phyloP scores from a whole-genome alignment of 208 protist genomes.

The Trypanosoma platydactyli region DNA sequence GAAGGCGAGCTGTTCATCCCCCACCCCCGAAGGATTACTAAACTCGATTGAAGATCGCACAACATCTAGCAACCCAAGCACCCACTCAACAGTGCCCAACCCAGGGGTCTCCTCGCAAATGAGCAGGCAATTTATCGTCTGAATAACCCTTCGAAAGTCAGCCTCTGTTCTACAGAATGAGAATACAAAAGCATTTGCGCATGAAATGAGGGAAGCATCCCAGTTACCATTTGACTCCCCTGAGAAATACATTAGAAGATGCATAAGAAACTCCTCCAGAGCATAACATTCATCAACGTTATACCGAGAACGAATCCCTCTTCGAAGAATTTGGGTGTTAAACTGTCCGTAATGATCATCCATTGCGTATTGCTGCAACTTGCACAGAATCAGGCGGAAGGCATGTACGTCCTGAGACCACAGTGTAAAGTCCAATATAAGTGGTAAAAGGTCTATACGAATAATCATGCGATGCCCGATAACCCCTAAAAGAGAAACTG shows the following conservation, averaged over 20 bases:
- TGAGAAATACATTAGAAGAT: slow-evolving; percentile 34
- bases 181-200: slow-evolving; percentile 10
- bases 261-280: slow-evolving; percentile 33
- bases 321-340: slow-evolving; percentile 28
- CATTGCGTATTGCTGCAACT: slow-evolving; percentile 18
- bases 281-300: slow-evolving; percentile 13
- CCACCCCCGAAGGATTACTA: neutral
- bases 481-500: slow-evolving; percentile 20
- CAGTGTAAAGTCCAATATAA: slow-evolving; percentile 38
- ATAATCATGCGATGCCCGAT: slow-evolving; percentile 22
- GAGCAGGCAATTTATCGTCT: slow-evolving; percentile 17
- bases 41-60: slow-evolving; percentile 9
- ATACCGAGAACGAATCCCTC: slow-evolving; percentile 5
- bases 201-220: slow-evolving; percentile 28
- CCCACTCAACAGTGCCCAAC: slow-evolving; percentile 21
- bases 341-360: slow-evolving; percentile 28
- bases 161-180: slow-evolving; percentile 18
- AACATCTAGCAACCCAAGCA: slow-evolving; percentile 19
- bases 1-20: slow-evolving; percentile 17
- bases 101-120: slow-evolving; percentile 2
- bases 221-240: slow-evolving; percentile 21
- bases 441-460: slow-evolving; percentile 27
- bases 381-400: slow-evolving; percentile 22
- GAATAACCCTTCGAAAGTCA: slow-evolving; percentile 17
- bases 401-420: slow-evolving; percentile 29